Evolutionary conservation across 352 stramenopile species (phyloP).

Genomic region (Phytophthora brassicae): DNA sequence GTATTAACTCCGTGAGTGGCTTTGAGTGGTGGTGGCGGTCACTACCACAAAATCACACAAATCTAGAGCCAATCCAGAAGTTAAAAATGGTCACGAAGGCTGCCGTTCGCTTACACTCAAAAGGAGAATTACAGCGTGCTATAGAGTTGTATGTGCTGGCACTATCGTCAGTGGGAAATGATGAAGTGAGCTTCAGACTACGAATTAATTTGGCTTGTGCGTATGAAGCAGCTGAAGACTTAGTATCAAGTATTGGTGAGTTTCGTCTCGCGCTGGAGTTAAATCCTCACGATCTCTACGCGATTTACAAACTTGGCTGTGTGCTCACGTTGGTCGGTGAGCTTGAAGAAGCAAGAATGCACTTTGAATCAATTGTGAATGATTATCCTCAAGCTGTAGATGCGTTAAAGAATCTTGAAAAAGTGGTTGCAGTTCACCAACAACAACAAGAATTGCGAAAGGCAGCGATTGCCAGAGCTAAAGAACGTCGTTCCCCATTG

Average conservation of each 20-base stretch:
- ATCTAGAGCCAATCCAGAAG: slow-evolving; percentile 65
- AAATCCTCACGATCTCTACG: slow-evolving; percentile 51
- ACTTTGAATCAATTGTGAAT: slow-evolving; percentile 43
- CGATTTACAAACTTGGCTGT: slow-evolving; percentile 61
- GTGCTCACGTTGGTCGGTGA: slow-evolving; percentile 35
- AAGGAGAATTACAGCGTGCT: slow-evolving; percentile 59
- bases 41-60: slow-evolving; percentile 60
- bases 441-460: slow-evolving; percentile 34
- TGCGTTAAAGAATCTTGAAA: slow-evolving; percentile 42
- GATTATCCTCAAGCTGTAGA: slow-evolving; percentile 56
- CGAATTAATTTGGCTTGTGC: slow-evolving; percentile 72
- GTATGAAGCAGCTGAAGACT: slow-evolving; percentile 47
- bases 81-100: slow-evolving; percentile 83
- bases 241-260: slow-evolving; percentile 36
- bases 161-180: slow-evolving; percentile 53
- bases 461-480: slow-evolving; percentile 33
- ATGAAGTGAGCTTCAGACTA: slow-evolving; percentile 63
- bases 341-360: slow-evolving; percentile 45
- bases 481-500: slow-evolving; percentile 27
- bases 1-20: slow-evolving; percentile 73
- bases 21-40: slow-evolving; percentile 86
- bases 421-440: slow-evolving; percentile 19
- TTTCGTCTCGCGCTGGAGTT: slow-evolving; percentile 50
- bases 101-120: slow-evolving; percentile 64
- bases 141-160: slow-evolving; percentile 73